Base-by-base conservation (phyloP, 1,284 basidiomycete species). In the Mycosarcoma mackinlayi region DNA sequence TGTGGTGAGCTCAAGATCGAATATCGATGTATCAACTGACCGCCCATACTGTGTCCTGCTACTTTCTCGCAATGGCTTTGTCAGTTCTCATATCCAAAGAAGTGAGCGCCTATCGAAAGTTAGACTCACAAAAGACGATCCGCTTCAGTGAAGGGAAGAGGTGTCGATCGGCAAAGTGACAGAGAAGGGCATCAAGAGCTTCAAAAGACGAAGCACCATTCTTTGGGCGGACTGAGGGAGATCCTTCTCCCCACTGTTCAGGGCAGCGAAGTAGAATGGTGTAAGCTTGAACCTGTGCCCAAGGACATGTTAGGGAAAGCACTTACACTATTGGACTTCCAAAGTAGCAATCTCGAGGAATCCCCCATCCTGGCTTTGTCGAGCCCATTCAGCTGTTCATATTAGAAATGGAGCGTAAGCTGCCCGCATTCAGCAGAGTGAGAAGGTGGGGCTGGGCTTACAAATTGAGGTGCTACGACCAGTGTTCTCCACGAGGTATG, bases 1-100 rank as follows among this genome's bases (percentile, higher is more conserved):
- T 35, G 28, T n/a, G 57, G 37, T 3, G 40, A 25, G 1, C 65
- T 53, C 3, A 75, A 39, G 4, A 75, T 47, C 13, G 64, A 55
- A 45, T 71, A 72, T 3, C 73, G 63, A 16, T 71, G 63, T 9
- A 72, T 45, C 2, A 72, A 47, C 34, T 75, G 73, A 0, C 45
- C 69, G 31, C 73, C 73, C 14, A 73, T 33, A 45, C 61, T 65
- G 54, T 75, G 69, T 2, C 69, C 73, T 1, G 73, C 73, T 75
- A 21, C 3, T 23, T 27, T 2, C 38, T 8, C 23, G 21, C 11
- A n/a, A 37, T 10, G 13, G 7, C 21, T 2, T 16, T 8, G 11
- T 49, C 35, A 49, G 47, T 14, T 9, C 16, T 8, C 2, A 13
- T 16, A 27, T 23, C 23, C 31, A n/a, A 18, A 30, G 4, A 3